A percentile compares a stretch with the other conserved stretches of the same genome.
Conservation (phyloP, 78 protist genomes). For the Dictyostelium firmibasis region DNA sequence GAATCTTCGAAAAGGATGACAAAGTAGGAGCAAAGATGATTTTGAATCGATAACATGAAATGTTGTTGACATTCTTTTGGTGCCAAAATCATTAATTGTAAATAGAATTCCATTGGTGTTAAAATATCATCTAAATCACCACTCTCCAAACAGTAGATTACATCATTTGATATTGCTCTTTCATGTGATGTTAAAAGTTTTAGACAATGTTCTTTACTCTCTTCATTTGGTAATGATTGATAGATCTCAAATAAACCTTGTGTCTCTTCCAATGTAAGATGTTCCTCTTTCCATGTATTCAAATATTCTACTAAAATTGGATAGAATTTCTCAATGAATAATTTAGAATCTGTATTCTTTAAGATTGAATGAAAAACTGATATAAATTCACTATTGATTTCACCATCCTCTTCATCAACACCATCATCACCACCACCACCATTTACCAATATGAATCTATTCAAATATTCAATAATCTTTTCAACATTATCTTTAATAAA, state of each 20-base stretch:
- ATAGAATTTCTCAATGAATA: not conserved
- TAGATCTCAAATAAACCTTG: not conserved
- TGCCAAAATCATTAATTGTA: not conserved
- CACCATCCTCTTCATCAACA: not conserved
- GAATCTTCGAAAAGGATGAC: conserved; percentile 1
- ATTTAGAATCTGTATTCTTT: not conserved
- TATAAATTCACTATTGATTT: not conserved
- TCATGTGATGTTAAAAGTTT: not conserved
- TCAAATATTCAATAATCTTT: not conserved
- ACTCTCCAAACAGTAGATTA: not conserved
- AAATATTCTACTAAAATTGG: not conserved
- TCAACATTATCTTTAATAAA: not conserved
- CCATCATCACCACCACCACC: not conserved
- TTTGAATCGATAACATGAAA: not conserved
- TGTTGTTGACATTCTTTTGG: not conserved
- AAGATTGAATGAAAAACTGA: not conserved
- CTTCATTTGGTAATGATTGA: not conserved
- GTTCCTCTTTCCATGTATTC: not conserved
- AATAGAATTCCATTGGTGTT: conserved; percentile 7
- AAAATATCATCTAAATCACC: not conserved
- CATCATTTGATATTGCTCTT: not conserved
- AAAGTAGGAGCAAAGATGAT: not conserved
- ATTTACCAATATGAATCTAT: not conserved
- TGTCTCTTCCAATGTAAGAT: not conserved
- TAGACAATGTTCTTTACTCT: not conserved